Conservation (phyloP, 2,329 filamentous ascomycete species). For the Trichoderma asperellum region DNA sequence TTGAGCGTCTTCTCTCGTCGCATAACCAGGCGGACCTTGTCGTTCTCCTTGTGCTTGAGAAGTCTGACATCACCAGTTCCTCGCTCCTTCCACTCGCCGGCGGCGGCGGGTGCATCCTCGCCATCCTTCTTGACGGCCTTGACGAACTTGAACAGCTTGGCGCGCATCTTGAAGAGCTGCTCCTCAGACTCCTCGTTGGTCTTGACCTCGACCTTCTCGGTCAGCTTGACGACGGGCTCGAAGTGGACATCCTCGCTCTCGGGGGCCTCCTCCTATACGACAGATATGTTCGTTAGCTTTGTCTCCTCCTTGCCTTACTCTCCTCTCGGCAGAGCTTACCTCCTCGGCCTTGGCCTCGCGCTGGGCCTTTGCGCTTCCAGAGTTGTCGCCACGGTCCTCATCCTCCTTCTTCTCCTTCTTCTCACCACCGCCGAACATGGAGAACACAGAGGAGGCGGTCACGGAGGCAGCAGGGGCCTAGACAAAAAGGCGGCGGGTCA, state of each 20-base stretch:
- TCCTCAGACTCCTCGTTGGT: constrained; percentile 99
- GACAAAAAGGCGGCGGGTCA: constrained; percentile 2
- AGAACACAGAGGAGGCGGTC: constrained; percentile 76
- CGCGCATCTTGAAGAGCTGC: constrained; percentile 98
- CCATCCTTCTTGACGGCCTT: constrained; percentile 56
- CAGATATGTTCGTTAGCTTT: neutral
- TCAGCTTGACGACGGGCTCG: constrained; percentile 93
- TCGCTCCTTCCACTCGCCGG: constrained; percentile 98
- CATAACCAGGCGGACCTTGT: constrained; percentile 98
- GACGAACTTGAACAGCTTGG: constrained; percentile 99
- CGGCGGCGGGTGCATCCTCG: constrained; percentile 36
- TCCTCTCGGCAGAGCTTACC: constrained; percentile 45
- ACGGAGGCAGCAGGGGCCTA: constrained; percentile 42
- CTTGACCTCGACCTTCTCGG: constrained; percentile 95
- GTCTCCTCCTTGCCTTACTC: neutral
- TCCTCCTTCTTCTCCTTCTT: constrained; percentile 95
- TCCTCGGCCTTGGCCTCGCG: constrained; percentile 61
- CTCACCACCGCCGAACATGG: constrained; percentile 97
- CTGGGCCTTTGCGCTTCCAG: constrained; percentile 84
- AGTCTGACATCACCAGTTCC: constrained; percentile 95
- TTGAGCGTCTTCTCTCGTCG: constrained; percentile 99
- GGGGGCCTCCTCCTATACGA: constrained; percentile 69
- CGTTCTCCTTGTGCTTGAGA: constrained; percentile 98
- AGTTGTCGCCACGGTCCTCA: constrained; percentile 82
- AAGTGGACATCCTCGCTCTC: constrained; percentile 96